Base-by-base conservation (phyloP, 208 protist genomes). In the Angomonas ambiguus region DNA sequence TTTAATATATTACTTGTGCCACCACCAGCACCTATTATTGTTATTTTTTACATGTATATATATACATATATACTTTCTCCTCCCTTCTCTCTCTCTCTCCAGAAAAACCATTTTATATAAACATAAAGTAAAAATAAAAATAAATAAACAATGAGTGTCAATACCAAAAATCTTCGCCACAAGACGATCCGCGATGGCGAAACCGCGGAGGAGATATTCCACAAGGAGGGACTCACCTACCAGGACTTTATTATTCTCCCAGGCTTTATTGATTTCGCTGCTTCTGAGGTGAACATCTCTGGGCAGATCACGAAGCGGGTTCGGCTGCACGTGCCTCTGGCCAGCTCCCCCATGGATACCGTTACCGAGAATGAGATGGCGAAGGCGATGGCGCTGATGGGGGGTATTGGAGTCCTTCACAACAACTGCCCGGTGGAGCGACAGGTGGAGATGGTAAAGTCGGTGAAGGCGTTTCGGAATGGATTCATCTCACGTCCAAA, bases 401-500 rank as follows among this genome's bases (percentile, higher is more conserved):
- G 97, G 38, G 97, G 97, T 69, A 87, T 98, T 58, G 97, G 97
- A 57, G 95, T 98, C 48, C 83, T 98, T 45, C 97, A 98, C 83
- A 96, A 97, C 82, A 98, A 98, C 80, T 95, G 92, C 70, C 82
- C 88, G 2, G 74, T 96, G 8, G 83, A 90, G 62, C 78, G 91
- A 22, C 97, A 98, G 85, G 96, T 91, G 51, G 79, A 85, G 55
- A 84, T 92, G 77, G 94, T 98, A 60, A 92, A 87, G 57, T 88
- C 80, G 42, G 95, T 98, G 38, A 98, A 99, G 83, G 71, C 87
- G 51, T 99, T 82, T 82, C 93, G 98, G 60, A 98, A 98, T 67
- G 97, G 97, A 33, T 99, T 99, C 70, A 99, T 99, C 69, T 92
- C 86, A 27, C 85, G 97, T 53, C 98, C 98, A 48, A 92, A 98